Base-by-base conservation (phyloP, 257 asterid genomes). In the Solanum acaule region DNA sequence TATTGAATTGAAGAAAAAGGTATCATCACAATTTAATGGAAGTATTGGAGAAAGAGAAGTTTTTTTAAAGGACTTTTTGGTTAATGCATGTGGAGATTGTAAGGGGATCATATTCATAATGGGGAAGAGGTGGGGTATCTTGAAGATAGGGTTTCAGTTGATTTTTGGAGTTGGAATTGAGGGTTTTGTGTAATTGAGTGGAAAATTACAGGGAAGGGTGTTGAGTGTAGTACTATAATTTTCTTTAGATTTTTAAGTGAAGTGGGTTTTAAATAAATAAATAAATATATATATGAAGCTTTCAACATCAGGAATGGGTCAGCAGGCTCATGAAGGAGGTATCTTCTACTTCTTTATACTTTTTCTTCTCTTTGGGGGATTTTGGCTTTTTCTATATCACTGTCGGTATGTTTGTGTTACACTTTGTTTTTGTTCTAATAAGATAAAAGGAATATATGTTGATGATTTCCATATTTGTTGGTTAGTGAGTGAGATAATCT, bases 301-400 rank as follows among this genome's bases (percentile, higher is more conserved):
- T 92, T 92, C 94, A 91, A 88, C 94, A 90, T 91, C 94, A 92
- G 92, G 94, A 79, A 88, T 91, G 93, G 90, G 94, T 92, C 94
- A 92, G 92, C 94, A 90, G 83, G 79, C 87, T 90, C 92, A 91
- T 84, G 93, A 91, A 91, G 94, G 94, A 91, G 94, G 94, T 92
- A 89, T 88, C 86, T 89, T 59, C 79, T 88, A 90, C n/a, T 59
- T 89, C 76, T 76, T 40, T 70, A 44, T 83, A 61, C 86, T 67
- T 87, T 59, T 59, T 59, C 67, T 59, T 83, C 67, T 78, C 77
- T 84, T 89, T n/a, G 44, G 85, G 18, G 22, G 59, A 49, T 46
- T 88, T 42, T 87, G 29, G 72, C 88, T 90, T 86, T 88, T 73
- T 18, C 16, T 81, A 71, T 61, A 18, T 37, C 76, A 44, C 67